These are phyloP conservation scores for Astrocystis sublimbata DNA, from an alignment of 495 filamentous ascomycete genomes.

Conservation along the genomic window DNA sequence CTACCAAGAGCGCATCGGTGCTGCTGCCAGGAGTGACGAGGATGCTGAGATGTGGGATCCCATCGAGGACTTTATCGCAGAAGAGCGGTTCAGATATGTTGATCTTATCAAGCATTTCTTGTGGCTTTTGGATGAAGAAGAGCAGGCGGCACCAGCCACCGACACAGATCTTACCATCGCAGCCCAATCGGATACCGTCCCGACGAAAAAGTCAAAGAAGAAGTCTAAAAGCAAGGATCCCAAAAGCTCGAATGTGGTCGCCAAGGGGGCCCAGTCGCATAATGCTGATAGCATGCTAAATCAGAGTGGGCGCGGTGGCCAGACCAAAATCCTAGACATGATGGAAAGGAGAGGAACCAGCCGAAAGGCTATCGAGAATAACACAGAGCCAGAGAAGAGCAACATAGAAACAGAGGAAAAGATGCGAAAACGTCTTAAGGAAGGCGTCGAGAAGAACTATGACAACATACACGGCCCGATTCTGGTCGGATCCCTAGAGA, in stretches of 20 bases:
- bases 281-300: not conserved
- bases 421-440: slow-evolving; percentile 40
- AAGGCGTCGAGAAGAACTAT: slow-evolving; percentile 43
- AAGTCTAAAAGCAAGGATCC: slow-evolving; percentile 35
- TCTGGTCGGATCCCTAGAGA: slow-evolving; percentile 42
- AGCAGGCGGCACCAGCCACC: slow-evolving; percentile 18
- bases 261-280: slow-evolving; percentile 8
- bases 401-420: slow-evolving; percentile 45
- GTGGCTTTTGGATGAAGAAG: slow-evolving; percentile 37
- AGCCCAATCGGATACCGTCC: slow-evolving; percentile 23
- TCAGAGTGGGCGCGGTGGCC: slow-evolving; percentile 16
- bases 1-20: slow-evolving; percentile 44
- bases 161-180: slow-evolving; percentile 8
- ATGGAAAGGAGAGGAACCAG: slow-evolving; percentile 6
- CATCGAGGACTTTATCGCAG: slow-evolving; percentile 51
- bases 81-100: slow-evolving; percentile 48
- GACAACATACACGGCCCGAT: slow-evolving; percentile 34
- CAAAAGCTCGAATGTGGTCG: slow-evolving; percentile 10
- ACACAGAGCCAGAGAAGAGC: slow-evolving; percentile 36
- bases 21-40: slow-evolving; percentile 32
- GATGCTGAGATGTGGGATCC: slow-evolving; percentile 53
- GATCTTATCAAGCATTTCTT: slow-evolving; percentile 46
- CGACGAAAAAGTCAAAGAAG: slow-evolving; percentile 41
- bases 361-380: slow-evolving; percentile 5
- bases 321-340: slow-evolving; percentile 27